Percentiles rank a stretch among this genome's conserved stretches.
phyloP scores from a whole-genome alignment of 352 stramenopile species.

The Pythium phragmitis region DNA sequence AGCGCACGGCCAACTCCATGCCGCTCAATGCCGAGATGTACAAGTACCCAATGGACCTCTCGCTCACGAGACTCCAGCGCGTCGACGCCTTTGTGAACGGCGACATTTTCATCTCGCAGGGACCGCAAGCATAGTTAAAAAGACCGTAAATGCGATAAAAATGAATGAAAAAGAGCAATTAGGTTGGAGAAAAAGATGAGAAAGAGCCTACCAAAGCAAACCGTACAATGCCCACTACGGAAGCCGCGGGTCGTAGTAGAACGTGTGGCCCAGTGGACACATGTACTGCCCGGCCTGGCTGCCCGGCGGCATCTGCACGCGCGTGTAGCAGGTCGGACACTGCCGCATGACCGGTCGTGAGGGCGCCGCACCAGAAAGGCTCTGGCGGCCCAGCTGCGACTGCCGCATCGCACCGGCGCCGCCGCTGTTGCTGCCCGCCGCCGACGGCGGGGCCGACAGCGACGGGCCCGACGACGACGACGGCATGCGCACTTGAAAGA shows the following conservation, averaged over 20 bases:
- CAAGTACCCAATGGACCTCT: conserved; percentile 75
- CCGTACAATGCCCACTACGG: conserved; percentile 9
- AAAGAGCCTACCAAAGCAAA: no score
- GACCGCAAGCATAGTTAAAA: conserved; percentile 15
- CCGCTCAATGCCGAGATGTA: conserved; percentile 80
- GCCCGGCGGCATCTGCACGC: conserved; percentile 83
- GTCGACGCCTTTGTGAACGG: conserved; percentile 77
- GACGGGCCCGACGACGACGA: conserved; percentile 10
- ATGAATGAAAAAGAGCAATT: neutral
- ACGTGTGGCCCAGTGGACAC: conserved; percentile 86
- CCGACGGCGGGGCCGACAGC: conserved; percentile 2
- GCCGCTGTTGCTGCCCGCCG: conserved; percentile 16
- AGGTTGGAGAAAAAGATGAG: neutral
- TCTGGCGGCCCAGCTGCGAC: conserved; percentile 25
- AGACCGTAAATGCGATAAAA: neutral
- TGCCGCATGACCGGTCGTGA: conserved; percentile 73
- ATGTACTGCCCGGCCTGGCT: conserved; percentile 87
- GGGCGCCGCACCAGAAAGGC: conserved; percentile 24
- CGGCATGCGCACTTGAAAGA: conserved; percentile 45
- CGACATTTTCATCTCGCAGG: conserved; percentile 71
- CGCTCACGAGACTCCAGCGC: conserved; percentile 66
- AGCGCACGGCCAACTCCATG: conserved; percentile 72
- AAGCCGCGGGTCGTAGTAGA: conserved; percentile 78
- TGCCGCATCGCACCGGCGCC: conserved; percentile 27
- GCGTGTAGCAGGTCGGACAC: conserved; percentile 86